These are phyloP conservation scores for Colletotrichum filicis DNA, from an alignment of 2,329 filamentous ascomycete genomes.

Conservation along the genomic window DNA sequence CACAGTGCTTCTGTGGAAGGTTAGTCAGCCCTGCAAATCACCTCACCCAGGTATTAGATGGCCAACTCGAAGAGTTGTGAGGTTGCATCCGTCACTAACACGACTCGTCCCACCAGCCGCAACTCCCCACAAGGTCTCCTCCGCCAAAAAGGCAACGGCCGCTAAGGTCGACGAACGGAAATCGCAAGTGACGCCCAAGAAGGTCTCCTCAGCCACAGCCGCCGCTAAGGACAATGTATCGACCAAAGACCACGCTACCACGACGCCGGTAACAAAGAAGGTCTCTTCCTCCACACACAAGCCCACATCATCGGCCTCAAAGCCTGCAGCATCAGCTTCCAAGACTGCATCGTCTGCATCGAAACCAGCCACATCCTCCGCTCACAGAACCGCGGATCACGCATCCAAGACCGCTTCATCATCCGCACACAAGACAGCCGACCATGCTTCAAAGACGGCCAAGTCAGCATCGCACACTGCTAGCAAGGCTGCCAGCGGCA, in stretches of 20 bases:
- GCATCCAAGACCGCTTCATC: neutral
- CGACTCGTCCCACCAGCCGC: neutral
- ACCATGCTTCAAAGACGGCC: neutral
- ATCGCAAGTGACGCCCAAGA: conserved; percentile 1
- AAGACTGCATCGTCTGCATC: neutral
- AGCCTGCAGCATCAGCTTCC: neutral
- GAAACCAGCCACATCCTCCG: neutral
- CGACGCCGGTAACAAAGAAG: conserved; percentile 7
- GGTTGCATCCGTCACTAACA: neutral
- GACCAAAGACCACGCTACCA: neutral
- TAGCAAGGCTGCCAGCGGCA: neutral
- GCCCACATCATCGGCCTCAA: neutral
- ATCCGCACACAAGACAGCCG: neutral
- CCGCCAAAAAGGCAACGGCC: neutral
- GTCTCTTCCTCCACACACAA: neutral
- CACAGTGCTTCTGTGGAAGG: conserved; percentile 8
- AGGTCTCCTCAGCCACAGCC: neutral
- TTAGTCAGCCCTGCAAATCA: neutral
- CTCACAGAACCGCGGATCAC: neutral
- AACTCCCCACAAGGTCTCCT: conserved; percentile 10
- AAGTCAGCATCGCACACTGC: neutral
- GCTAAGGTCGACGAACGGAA: neutral
- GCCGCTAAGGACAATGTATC: neutral
- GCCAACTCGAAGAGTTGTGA: neutral
- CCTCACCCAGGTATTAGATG: no score